Evolutionary conservation across 306 rosid genomes (phyloP).

Genomic region (Citrullus colocynthis): DNA sequence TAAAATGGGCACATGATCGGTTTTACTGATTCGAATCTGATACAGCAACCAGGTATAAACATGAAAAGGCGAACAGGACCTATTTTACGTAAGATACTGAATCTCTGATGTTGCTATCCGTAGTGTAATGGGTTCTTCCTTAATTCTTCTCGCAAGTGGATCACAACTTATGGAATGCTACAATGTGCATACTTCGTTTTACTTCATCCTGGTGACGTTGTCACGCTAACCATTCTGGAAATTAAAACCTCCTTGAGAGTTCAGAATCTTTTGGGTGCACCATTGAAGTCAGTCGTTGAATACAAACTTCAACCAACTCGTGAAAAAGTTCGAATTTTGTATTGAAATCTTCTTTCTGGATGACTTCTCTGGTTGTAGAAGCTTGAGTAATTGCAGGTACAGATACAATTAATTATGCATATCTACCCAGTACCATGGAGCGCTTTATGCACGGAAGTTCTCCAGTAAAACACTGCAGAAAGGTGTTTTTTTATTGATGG

Average conservation of each 20-base stretch:
- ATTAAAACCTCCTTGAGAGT: background rate
- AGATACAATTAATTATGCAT: slow-evolving; percentile 73
- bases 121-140: slow-evolving; percentile 61
- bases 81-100: slow-evolving; percentile 60
- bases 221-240: background rate
- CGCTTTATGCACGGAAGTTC: slow-evolving; percentile 58
- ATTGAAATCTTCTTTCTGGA: slow-evolving; percentile 21
- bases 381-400: slow-evolving; percentile 87
- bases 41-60: slow-evolving; percentile 25
- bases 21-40: background rate
- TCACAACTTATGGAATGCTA: slow-evolving; percentile 67
- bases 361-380: slow-evolving; percentile 64
- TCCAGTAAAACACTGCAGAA: slow-evolving; percentile 71
- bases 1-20: background rate
- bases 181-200: slow-evolving; percentile 68
- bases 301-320: background rate
- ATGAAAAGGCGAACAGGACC: slow-evolving; percentile 32
- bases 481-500: slow-evolving; percentile 36
- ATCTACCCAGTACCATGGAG: slow-evolving; percentile 61
- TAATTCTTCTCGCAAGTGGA: slow-evolving; percentile 63
- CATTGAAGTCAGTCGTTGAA: background rate
- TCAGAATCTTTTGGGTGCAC: background rate
- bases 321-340: background rate
- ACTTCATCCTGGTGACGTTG: slow-evolving; percentile 51
- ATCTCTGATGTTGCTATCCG: slow-evolving; percentile 64